Conservation (phyloP, 768 basidiomycete genomes). For the Hypsizygus marmoreus region DNA sequence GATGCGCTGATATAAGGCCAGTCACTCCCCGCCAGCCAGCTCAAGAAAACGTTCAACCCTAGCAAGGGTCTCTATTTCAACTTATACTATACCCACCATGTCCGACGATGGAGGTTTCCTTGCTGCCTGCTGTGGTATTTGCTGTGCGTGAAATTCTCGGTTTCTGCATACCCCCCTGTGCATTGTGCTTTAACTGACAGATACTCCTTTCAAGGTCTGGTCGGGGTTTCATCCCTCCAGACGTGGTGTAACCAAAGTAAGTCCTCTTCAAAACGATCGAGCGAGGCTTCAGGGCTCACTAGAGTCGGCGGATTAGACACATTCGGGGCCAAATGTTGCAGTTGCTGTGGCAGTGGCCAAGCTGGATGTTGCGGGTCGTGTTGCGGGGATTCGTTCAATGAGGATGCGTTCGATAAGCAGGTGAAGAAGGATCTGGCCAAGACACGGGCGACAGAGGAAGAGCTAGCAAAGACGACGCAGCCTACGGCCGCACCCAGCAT, state of each 20-base stretch:
- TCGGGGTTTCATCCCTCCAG: conserved; percentile 13
- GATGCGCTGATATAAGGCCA: too few species aligned
- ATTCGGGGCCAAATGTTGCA: conserved; percentile 31
- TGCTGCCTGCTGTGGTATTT: conserved; percentile 27
- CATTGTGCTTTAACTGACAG: background rate
- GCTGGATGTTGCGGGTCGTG: conserved; percentile 51
- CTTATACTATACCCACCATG: conserved; percentile 1
- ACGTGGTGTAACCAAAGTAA: conserved; percentile 30
- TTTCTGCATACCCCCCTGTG: background rate
- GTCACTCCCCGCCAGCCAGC: too few species aligned
- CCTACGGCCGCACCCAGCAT: too few species aligned
- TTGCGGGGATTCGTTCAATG: conserved; percentile 44
- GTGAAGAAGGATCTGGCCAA: conserved; percentile 39
- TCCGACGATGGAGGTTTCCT: conserved; percentile 15
- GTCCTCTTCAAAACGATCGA: too few species aligned
- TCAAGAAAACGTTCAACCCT: too few species aligned
- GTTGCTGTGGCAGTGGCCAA: conserved; percentile 27
- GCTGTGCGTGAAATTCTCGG: conserved; percentile 23
- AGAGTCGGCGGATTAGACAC: conserved; percentile 22
- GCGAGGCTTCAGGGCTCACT: too few species aligned
- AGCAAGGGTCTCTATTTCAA: background rate
- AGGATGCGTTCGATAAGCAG: conserved; percentile 45
- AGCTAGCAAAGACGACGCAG: conserved; percentile 14
- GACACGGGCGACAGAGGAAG: conserved; percentile 34
- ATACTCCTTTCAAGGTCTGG: conserved; percentile 14